Evolutionary conservation across 2,329 filamentous ascomycete genomes (phyloP), one percentile per base, ranked within the genome.

Genomic region (Colletotrichum horii): DNA sequence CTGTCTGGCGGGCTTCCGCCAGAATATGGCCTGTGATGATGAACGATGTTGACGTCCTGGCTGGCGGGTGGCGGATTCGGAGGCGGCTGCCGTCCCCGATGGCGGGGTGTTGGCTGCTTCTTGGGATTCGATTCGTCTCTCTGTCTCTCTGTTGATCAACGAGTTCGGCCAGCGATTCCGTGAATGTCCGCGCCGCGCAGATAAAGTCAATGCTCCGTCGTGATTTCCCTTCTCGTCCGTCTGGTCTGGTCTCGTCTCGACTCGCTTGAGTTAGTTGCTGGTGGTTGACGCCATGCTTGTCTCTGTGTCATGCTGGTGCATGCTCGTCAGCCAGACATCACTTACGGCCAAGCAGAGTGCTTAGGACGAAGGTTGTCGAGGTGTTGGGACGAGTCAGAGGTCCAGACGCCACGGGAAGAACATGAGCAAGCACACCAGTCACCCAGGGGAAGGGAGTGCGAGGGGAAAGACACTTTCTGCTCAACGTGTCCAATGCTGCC

Each of bases 311-410:
- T 36, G 66, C 48, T 38, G 48, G 32, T 32, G 52, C 30, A 56
- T 67, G 55, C 26, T 48, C 19, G 36, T 16, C 14, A 43, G 64
- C 48, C 64, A 65, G 34, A 73, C 43, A n/a, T 22, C 26, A 62
- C n/a, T 68, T 52, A 52, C n/a, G 11, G 43, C 43, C 19, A 52
- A 52, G 43, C 4, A 48, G 43, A 52, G n/a, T 52, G 43, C 43
- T 52, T 73, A 60, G 28, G 64, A 75, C 56, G 38, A 65, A 64
- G 32, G 19, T 66, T 43, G 56, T 64, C 28, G 32, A 36, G 22
- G 16, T 64, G 34, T 34, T 73, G 62, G 73, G 73, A 73, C 56
- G 72, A 75, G 67, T 66, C 52, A 74, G 66, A 34, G 48, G 48
- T 24, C 43, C 48, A 36, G 30, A 48, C 56, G 71, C 32, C 48